Percentiles rank a stretch among this genome's conserved stretches.
Conservation (phyloP, 2,329 filamentous ascomycete genomes). For the Cytospora chrysosperma region DNA sequence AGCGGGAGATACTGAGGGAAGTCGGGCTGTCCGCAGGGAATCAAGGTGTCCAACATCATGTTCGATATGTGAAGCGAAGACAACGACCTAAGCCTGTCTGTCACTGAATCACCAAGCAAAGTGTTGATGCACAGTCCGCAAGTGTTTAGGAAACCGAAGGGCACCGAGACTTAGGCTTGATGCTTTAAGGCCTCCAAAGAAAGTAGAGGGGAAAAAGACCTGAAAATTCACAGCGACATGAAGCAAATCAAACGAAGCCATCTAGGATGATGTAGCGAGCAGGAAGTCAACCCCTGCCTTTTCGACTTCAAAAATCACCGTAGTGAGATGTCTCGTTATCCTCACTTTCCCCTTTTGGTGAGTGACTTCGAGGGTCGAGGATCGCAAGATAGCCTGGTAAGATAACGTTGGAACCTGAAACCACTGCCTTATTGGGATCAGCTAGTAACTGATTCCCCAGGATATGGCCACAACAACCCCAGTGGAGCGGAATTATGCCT, state of each 20-base stretch:
- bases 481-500: slow-evolving; percentile 5
- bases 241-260: not conserved
- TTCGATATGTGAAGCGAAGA: not conserved
- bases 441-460: slow-evolving; percentile 16
- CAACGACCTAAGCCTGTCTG: not conserved
- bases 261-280: slow-evolving; percentile 3
- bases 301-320: slow-evolving; percentile 7
- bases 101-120: not conserved
- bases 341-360: slow-evolving; percentile 4
- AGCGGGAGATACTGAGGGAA: not conserved
- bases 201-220: not conserved
- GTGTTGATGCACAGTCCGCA: not conserved
- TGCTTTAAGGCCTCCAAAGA: not conserved
- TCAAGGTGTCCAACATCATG: not conserved
- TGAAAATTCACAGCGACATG: not conserved
- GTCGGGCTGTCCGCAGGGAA: not conserved
- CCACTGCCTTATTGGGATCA: slow-evolving; percentile 22
- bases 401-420: slow-evolving; percentile 21
- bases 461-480: slow-evolving; percentile 1
- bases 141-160: not conserved
- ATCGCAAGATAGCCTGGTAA: slow-evolving; percentile 15
- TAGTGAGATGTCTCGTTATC: slow-evolving; percentile 15
- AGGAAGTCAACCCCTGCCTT: slow-evolving; percentile 14
- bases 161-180: slow-evolving; percentile 6
- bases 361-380: not conserved